These are phyloP conservation scores for Colletotrichum sp. DNA, from an alignment of 2,329 filamentous ascomycete genomes.

Conservation along the genomic window DNA sequence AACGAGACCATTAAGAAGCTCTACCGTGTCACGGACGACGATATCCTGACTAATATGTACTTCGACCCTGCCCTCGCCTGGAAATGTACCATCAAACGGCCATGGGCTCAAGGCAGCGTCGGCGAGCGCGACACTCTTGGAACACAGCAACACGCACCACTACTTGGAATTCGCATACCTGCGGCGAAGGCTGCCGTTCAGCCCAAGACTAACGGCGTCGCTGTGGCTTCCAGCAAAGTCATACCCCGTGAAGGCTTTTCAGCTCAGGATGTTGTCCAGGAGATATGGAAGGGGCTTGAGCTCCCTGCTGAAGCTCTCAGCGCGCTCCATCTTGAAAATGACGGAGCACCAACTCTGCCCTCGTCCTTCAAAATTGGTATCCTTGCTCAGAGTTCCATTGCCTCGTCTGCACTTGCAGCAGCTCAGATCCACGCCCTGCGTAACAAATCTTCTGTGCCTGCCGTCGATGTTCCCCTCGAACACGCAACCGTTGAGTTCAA, in stretches of 20 bases:
- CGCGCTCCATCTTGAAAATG: background rate
- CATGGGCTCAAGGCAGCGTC: slow-evolving; percentile 37
- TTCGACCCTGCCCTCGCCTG: slow-evolving; percentile 52
- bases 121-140: slow-evolving; percentile 42
- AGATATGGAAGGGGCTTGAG: background rate
- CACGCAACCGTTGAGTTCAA: slow-evolving; percentile 59
- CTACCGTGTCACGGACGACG: slow-evolving; percentile 29
- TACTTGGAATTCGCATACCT: slow-evolving; percentile 32
- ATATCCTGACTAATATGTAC: slow-evolving; percentile 42
- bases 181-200: background rate
- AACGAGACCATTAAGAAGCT: slow-evolving; percentile 36
- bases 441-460: slow-evolving; percentile 32
- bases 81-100: slow-evolving; percentile 47
- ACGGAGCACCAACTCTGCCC: slow-evolving; percentile 23
- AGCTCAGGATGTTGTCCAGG: background rate
- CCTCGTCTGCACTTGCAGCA: slow-evolving; percentile 53
- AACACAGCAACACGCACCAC: slow-evolving; percentile 41
- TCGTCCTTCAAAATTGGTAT: slow-evolving; percentile 61
- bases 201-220: background rate
- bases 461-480: slow-evolving; percentile 45
- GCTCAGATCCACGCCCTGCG: slow-evolving; percentile 47
- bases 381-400: slow-evolving; percentile 58
- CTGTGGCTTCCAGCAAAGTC: background rate
- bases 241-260: background rate
- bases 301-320: background rate